Evolutionary conservation across 164 flowering plant species (phyloP).

Genomic region (Cinnamomum chago): DNA sequence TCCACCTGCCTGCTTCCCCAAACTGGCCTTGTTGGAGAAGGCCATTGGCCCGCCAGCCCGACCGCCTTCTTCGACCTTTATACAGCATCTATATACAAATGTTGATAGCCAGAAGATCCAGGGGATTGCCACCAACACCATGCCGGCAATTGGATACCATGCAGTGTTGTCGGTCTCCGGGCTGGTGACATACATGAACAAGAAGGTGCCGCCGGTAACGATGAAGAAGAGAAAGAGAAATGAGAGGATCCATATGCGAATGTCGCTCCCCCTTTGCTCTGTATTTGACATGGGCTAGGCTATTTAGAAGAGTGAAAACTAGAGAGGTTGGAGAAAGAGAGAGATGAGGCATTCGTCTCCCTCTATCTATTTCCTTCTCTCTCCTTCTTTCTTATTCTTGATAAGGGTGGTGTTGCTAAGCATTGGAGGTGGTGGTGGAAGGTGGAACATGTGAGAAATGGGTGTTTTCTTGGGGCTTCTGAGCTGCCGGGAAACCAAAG

Average conservation of each 20-base stretch:
- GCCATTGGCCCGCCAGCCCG: too few species aligned
- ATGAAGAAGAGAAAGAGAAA: slow-evolving; percentile 1
- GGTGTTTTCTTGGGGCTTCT: neutral
- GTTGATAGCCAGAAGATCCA: slow-evolving; percentile 1
- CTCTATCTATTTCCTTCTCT: neutral
- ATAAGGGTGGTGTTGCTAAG: neutral
- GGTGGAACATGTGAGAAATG: neutral
- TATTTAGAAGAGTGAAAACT: neutral
- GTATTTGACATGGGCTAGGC: neutral
- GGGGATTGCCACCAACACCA: slow-evolving; percentile 5
- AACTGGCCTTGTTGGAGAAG: neutral
- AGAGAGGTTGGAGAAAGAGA: neutral
- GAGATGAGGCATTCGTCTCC: neutral
- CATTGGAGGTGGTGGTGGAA: neutral
- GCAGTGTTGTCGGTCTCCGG: neutral
- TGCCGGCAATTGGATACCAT: neutral
- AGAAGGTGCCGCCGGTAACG: neutral
- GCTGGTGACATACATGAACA: neutral
- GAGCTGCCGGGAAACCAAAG: neutral
- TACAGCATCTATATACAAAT: slow-evolving; percentile 1
- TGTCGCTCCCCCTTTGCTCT: neutral
- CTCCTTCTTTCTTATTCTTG: neutral
- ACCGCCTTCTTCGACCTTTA: neutral
- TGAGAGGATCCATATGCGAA: slow-evolving; percentile 7
- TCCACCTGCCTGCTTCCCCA: neutral